Evolutionary conservation across 1,284 basidiomycete genomes (phyloP).

Genomic region (Ustilago bromivora): DNA sequence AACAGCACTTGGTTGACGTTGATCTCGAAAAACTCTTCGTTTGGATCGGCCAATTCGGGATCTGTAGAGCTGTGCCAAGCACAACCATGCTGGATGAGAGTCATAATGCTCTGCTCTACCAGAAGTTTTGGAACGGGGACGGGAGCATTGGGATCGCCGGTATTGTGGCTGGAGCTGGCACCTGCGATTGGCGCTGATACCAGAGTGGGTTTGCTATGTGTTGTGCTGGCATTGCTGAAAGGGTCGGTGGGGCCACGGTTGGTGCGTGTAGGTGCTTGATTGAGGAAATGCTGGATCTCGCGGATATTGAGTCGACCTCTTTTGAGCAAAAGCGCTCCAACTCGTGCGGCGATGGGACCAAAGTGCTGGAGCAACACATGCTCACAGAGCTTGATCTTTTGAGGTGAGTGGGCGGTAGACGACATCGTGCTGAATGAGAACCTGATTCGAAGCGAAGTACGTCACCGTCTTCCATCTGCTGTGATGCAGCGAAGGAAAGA

Average conservation of each 20-base stretch:
- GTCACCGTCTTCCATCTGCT: not conserved
- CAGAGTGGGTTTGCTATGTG: conserved; percentile 29
- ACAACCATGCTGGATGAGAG: conserved; percentile 88
- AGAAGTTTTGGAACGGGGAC: conserved; percentile 75
- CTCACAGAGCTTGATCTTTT: conserved; percentile 74
- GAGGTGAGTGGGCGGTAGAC: conserved; percentile 53
- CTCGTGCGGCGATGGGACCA: conserved; percentile 78
- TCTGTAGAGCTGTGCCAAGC: conserved; percentile 68
- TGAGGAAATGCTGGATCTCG: conserved; percentile 68
- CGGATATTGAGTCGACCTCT: conserved; percentile 83
- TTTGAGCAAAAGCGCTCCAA: conserved; percentile 84
- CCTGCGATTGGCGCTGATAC: conserved; percentile 40
- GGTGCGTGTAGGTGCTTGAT: conserved; percentile 39
- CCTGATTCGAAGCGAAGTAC: not conserved
- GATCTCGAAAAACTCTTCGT: conserved; percentile 70
- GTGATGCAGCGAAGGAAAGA: not conserved
- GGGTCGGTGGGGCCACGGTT: conserved; percentile 44
- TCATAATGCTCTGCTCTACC: conserved; percentile 80
- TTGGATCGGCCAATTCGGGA: conserved; percentile 31
- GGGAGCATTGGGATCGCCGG: conserved; percentile 74
- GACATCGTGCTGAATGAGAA: conserved; percentile 23
- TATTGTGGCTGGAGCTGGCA: conserved; percentile 43
- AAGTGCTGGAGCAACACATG: conserved; percentile 83
- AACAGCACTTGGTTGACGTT: conserved; percentile 69
- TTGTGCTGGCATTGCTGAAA: conserved; percentile 23